Conservation (phyloP, 352 stramenopile species). For the Phytophthora chlamydospora region DNA sequence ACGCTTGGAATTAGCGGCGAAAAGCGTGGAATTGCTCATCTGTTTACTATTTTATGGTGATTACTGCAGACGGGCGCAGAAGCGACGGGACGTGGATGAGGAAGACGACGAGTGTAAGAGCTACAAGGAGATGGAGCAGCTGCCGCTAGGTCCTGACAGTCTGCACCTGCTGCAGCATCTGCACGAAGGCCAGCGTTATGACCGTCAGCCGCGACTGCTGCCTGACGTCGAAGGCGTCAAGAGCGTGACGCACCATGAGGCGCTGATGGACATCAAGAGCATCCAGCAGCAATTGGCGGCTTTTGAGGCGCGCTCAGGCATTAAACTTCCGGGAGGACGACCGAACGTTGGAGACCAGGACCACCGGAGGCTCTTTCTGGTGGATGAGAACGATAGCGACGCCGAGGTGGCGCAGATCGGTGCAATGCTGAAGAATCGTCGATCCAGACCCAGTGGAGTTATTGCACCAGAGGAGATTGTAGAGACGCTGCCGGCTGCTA, state of each 20-base stretch:
- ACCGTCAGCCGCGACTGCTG: conserved; percentile 52
- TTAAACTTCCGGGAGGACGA: conserved; percentile 21
- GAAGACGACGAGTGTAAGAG: conserved; percentile 21
- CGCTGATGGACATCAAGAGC: conserved; percentile 59
- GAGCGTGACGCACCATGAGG: conserved; percentile 52
- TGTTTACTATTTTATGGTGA: conserved; percentile 3
- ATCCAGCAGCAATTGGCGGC: conserved; percentile 55
- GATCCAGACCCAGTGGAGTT: conserved; percentile 47
- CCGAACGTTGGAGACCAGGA: conserved; percentile 28
- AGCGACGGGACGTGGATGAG: conserved; percentile 54
- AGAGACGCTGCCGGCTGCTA: conserved; percentile 65
- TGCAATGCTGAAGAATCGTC: conserved; percentile 43
- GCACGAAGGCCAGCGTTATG: conserved; percentile 48
- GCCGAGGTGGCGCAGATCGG: conserved; percentile 31
- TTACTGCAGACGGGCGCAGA: conserved; percentile 49
- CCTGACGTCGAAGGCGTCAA: conserved; percentile 67
- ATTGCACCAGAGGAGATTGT: conserved; percentile 79
- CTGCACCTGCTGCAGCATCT: conserved; percentile 42
- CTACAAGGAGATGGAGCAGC: conserved; percentile 19
- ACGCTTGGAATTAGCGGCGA: conserved; percentile 1
- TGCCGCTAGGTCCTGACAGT: conserved; percentile 33
- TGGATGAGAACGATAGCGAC: conserved; percentile 37
- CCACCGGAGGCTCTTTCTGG: conserved; percentile 31
- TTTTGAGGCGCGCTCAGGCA: conserved; percentile 48
- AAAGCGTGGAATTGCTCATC: conserved; percentile 12